Conservation (phyloP, 176 grass and related monocot species). For the Otatea glauca region DNA sequence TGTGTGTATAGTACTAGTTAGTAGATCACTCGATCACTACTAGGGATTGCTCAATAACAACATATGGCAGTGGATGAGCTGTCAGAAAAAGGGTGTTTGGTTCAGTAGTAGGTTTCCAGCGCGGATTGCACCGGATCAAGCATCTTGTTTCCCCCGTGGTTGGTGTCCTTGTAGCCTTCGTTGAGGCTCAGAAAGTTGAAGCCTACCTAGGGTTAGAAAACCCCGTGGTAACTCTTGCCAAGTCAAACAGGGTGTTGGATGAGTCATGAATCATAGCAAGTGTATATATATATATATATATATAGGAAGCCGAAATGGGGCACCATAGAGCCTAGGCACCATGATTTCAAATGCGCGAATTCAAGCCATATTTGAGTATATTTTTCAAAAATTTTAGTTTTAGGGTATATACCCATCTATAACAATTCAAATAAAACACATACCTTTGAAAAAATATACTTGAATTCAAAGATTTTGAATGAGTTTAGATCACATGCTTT, state of each 20-base stretch:
- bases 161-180: background rate
- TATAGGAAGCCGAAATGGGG: too few relatives aligned
- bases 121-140: constrained; percentile 47
- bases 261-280: background rate
- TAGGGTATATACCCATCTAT: too few relatives aligned
- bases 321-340: too few relatives aligned
- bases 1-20: background rate
- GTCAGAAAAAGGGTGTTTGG: constrained; percentile 33
- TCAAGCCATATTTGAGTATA: too few relatives aligned
- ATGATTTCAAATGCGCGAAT: too few relatives aligned
- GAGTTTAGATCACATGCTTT: too few relatives aligned
- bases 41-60: background rate
- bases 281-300: too few relatives aligned
- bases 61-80: constrained; percentile 40
- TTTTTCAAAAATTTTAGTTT: too few relatives aligned
- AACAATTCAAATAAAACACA: too few relatives aligned
- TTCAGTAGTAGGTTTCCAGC: constrained; percentile 37
- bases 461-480: too few relatives aligned
- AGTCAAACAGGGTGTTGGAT: background rate
- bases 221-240: background rate
- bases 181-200: background rate
- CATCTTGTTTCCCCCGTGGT: constrained; percentile 14
- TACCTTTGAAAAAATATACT: too few relatives aligned
- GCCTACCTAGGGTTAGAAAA: background rate
- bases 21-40: constrained; percentile 31